Evolutionary conservation across 257 asterid species (phyloP).

Genomic region (Anisodus acutangulus): DNA sequence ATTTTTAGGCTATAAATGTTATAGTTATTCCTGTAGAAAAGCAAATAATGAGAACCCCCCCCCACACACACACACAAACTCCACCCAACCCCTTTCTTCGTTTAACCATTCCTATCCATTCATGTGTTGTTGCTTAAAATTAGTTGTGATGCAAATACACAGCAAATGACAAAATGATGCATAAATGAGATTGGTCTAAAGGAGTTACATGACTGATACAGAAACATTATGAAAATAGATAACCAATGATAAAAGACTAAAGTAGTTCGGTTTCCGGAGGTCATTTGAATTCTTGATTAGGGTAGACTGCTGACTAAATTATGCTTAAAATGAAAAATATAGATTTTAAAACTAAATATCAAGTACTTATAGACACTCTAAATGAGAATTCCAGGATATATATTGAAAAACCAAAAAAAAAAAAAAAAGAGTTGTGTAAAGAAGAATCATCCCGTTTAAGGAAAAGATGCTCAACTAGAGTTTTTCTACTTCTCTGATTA

Average conservation of each 20-base stretch:
- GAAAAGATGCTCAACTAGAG: neutral
- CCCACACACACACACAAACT: too few species aligned
- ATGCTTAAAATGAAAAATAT: neutral
- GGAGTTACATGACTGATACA: neutral
- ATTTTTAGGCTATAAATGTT: neutral
- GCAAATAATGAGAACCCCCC: neutral
- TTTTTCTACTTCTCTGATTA: neutral
- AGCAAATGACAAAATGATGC: slow-evolving; percentile 5
- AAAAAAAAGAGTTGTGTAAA: neutral
- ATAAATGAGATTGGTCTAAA: neutral
- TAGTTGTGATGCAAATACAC: neutral
- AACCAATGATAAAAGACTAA: neutral
- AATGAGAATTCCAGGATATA: neutral
- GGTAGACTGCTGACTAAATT: neutral
- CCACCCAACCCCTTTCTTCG: neutral
- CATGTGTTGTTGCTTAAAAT: neutral
- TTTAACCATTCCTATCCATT: neutral
- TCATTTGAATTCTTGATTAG: neutral
- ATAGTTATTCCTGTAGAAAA: neutral
- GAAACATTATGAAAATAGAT: neutral
- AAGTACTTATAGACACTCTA: neutral
- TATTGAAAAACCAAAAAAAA: neutral
- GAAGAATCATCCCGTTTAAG: neutral
- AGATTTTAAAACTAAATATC: neutral
- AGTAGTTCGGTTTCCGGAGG: neutral